phyloP scores from a whole-genome alignment of 1,284 basidiomycete species.

The Tremellales sp. region DNA sequence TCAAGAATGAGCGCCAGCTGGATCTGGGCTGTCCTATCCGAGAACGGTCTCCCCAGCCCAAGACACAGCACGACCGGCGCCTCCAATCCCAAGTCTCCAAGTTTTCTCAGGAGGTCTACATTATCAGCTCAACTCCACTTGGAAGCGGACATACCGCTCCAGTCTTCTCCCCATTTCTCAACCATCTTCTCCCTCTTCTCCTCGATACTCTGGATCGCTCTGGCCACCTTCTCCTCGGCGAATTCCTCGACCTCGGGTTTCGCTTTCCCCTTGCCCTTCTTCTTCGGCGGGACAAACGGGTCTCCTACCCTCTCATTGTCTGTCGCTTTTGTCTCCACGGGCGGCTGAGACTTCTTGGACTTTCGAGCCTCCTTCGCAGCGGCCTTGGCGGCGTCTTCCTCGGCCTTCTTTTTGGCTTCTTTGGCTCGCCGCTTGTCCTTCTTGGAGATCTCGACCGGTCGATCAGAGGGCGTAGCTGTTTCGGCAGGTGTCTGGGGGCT shows the following conservation, averaged over 20 bases:
- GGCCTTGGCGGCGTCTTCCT: constrained; percentile 42
- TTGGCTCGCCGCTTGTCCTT: constrained; percentile 72
- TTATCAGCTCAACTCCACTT: neutral
- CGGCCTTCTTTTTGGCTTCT: constrained; percentile 69
- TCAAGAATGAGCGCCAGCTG: constrained; percentile 38
- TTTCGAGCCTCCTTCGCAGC: constrained; percentile 31
- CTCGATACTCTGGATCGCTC: constrained; percentile 18
- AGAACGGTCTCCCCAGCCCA: constrained; percentile 36
- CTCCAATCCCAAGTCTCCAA: constrained; percentile 5
- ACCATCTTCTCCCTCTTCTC: constrained; percentile 35
- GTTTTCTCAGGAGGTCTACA: constrained; percentile 6
- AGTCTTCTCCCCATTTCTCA: constrained; percentile 36
- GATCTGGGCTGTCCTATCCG: constrained; percentile 43
- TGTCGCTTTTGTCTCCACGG: constrained; percentile 1
- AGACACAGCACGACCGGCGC: constrained; percentile 39
- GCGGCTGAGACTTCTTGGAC: constrained; percentile 22
- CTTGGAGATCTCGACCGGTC: constrained; percentile 59
- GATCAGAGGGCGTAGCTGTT: too few species aligned
- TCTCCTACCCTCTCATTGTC: neutral
- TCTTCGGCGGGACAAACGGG: constrained; percentile 16
- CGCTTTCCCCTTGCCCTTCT: constrained; percentile 12
- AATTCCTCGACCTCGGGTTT: constrained; percentile 8
- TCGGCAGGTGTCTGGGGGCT: too few species aligned
- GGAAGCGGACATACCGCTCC: constrained; percentile 23
- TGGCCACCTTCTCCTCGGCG: constrained; percentile 17